Base-by-base conservation (phyloP, 495 filamentous ascomycete species). In the Amphirosellinia nigrospora region DNA sequence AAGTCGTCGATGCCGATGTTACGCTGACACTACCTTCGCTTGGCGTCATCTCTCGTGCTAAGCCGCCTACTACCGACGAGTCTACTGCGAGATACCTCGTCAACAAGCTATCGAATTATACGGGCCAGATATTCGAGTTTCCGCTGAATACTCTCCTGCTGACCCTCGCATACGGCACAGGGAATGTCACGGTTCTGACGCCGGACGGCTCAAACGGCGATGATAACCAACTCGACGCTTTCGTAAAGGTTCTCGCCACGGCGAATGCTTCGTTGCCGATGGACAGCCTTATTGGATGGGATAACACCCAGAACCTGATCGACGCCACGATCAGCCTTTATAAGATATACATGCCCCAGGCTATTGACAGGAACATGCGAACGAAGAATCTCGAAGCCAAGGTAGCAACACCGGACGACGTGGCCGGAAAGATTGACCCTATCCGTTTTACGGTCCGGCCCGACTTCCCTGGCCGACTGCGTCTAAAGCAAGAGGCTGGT, bases 261-360 rank as follows among this genome's bases (percentile, higher is more conserved):
- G 45, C 10, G 28, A 65, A 65, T 19, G 34, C 28, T 16, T 65
- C 62, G 2, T 28, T 52, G 34, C 62, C 62, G 10, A 65, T 65
- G 4, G 62, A 65, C 13, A 16, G 23, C 19, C 62, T 65, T 3
- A 26, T 52, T 39, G 62, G 62, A 3, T 28, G 10, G 26, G 11
- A 39, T 13, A 32, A 65, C 10, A 38, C 28, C 28, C 62, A 65
- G 28, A 65, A 65, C 45, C 45, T 65, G 0, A 53, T 65, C 28
- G 62, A 65, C 9, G 62, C 62, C 28, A 50, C 62, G 16, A 65
- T 38, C 62, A n/a, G 62, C 0, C 62, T 65, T n/a, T 65, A 65
- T 45, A 65, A 65, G 46, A 48, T 28, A 5, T 65, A 65, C 46
- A 65, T 65, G 62, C 43, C 62, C 21, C 62, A 65, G 21, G 62